A percentile compares a stretch with the other conserved stretches of the same genome.
Evolutionary conservation across 352 stramenopile genomes (phyloP).

Genomic region (Pythium grandisporangium): DNA sequence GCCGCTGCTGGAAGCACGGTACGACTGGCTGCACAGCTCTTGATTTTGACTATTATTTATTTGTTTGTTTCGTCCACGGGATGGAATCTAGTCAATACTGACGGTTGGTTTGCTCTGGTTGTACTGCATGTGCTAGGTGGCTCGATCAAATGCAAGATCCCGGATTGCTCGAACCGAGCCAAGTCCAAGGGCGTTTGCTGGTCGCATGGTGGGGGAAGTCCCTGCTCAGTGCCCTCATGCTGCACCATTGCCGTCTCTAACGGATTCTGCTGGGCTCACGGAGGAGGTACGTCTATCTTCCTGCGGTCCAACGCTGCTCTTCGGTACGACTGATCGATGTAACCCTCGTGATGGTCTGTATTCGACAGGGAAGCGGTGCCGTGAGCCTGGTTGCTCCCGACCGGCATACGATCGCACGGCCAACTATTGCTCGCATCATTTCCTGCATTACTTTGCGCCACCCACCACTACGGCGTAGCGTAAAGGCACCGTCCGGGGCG

Average conservation of each 20-base stretch:
- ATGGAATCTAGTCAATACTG: too few species aligned
- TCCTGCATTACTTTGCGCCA: too few species aligned
- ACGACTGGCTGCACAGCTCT: not conserved
- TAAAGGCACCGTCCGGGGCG: too few species aligned
- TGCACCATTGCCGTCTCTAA: conserved; percentile 52
- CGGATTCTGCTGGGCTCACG: conserved; percentile 21
- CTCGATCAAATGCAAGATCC: conserved; percentile 44
- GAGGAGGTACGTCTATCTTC: too few species aligned
- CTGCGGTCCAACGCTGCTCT: too few species aligned
- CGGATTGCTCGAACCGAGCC: conserved; percentile 50
- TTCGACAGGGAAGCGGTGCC: conserved; percentile 52
- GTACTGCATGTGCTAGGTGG: too few species aligned
- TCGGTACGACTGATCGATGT: too few species aligned
- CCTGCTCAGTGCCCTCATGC: conserved; percentile 32
- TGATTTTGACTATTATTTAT: too few species aligned
- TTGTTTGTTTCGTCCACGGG: too few species aligned
- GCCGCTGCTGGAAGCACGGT: conserved; percentile 15
- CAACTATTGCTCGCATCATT: conserved; percentile 53
- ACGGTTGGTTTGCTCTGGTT: too few species aligned
- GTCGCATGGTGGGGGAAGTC: conserved; percentile 47
- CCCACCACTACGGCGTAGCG: too few species aligned
- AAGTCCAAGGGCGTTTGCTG: conserved; percentile 62
- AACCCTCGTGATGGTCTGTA: too few species aligned
- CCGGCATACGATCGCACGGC: conserved; percentile 53
- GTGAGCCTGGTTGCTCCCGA: conserved; percentile 26